phyloP scores from a whole-genome alignment of 2,329 filamentous ascomycete genomes.

The Fusarium sp. region DNA sequence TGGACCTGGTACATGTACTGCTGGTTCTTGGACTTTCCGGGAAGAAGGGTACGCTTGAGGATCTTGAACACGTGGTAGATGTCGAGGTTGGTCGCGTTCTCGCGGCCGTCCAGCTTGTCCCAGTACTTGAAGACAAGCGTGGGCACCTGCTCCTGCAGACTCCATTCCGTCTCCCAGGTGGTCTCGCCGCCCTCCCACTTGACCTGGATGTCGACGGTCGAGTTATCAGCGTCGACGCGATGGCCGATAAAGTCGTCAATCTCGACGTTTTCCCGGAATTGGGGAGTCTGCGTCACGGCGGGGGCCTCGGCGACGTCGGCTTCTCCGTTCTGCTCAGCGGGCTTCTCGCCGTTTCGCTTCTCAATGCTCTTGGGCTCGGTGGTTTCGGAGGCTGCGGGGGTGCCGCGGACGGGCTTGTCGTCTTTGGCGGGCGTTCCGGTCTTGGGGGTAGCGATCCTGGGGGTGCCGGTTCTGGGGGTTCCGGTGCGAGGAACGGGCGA shows the following conservation, averaged over 20 bases:
- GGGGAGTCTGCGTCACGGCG: conserved; percentile 4
- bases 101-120: conserved; percentile 44
- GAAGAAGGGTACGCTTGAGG: conserved; percentile 39
- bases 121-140: conserved; percentile 48
- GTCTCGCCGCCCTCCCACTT: conserved; percentile 44
- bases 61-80: conserved; percentile 48
- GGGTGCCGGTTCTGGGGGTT: conserved; percentile 17
- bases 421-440: conserved; percentile 24
- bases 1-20: conserved; percentile 46
- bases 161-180: conserved; percentile 49
- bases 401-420: conserved; percentile 14
- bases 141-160: conserved; percentile 46
- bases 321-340: conserved; percentile 29
- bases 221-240: conserved; percentile 40
- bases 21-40: conserved; percentile 33
- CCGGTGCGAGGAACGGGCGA: conserved; percentile 29
- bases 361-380: conserved; percentile 7
- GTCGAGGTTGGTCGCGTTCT: conserved; percentile 43
- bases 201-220: conserved; percentile 47
- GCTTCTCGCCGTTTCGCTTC: conserved; percentile 21
- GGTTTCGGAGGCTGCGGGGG: background rate
- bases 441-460: conserved; percentile 20
- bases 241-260: conserved; percentile 43
- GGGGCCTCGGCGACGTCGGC: background rate
- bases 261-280: conserved; percentile 39